Conservation (phyloP, 352 stramenopile genomes). For the Globisporangium recalcitrans region DNA sequence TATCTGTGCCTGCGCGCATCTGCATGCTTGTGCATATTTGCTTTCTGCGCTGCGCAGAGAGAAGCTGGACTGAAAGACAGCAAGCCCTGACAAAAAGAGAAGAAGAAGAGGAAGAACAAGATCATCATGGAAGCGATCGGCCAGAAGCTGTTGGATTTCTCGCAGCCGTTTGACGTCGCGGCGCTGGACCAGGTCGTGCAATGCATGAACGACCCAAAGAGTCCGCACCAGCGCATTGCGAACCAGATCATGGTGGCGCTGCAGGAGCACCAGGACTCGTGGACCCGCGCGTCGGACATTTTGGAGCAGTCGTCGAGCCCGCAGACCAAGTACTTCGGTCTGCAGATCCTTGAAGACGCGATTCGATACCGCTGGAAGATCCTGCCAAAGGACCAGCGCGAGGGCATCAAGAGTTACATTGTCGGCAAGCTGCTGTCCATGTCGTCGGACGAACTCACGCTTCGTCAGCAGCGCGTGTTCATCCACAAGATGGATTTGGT, state of each 20-base stretch:
- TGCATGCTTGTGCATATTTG: neutral
- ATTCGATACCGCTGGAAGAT: slow-evolving; percentile 97
- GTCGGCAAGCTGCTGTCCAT: slow-evolving; percentile 94
- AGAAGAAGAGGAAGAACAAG: slow-evolving; percentile 7
- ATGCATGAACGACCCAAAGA: slow-evolving; percentile 94
- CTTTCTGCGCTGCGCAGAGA: neutral
- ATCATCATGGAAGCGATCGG: slow-evolving; percentile 82
- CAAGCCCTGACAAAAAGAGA: neutral
- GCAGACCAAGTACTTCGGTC: slow-evolving; percentile 91
- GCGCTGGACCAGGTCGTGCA: slow-evolving; percentile 96
- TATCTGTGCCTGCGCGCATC: neutral
- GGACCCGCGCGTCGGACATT: slow-evolving; percentile 93
- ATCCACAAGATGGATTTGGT: slow-evolving; percentile 96
- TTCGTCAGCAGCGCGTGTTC: slow-evolving; percentile 91
- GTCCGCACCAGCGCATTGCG: slow-evolving; percentile 88
- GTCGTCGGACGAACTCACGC: slow-evolving; percentile 86
- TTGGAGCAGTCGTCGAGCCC: slow-evolving; percentile 90
- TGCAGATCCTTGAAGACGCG: slow-evolving; percentile 95
- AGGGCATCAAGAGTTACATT: slow-evolving; percentile 99
- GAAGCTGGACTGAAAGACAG: neutral
- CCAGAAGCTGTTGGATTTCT: slow-evolving; percentile 92
- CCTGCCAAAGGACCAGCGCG: slow-evolving; percentile 93
- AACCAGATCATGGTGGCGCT: slow-evolving; percentile 94
- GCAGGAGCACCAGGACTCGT: slow-evolving; percentile 91
- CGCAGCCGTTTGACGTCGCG: slow-evolving; percentile 93